These are phyloP conservation scores for Candida broadrunensis DNA, from an alignment of 805 yeast genomes.

Conservation along the genomic window DNA sequence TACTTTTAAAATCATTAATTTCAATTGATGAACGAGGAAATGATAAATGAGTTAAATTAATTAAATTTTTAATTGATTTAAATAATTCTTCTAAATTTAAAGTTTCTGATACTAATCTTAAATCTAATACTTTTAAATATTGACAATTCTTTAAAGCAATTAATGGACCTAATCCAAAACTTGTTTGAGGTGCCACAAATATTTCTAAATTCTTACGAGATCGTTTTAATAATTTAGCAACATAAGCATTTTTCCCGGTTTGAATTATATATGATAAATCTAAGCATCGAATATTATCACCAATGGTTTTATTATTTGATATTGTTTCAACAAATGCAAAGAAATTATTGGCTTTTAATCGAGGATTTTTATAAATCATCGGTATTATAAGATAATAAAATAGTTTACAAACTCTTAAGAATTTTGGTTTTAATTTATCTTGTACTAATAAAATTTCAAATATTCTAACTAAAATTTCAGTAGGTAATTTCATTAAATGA, in stretches of 20 bases:
- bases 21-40: constrained; percentile 86
- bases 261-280: constrained; percentile 82
- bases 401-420: constrained; percentile 56
- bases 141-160: constrained; percentile 73
- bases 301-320: constrained; percentile 47
- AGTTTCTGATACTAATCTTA: constrained; percentile 58
- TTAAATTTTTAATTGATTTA: constrained; percentile 62
- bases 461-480: constrained; percentile 31
- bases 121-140: constrained; percentile 5
- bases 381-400: constrained; percentile 65
- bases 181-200: constrained; percentile 90
- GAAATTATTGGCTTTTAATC: constrained; percentile 65
- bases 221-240: constrained; percentile 77
- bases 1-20: constrained; percentile 54
- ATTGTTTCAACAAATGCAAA: constrained; percentile 68
- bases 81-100: constrained; percentile 81
- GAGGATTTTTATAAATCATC: constrained; percentile 62
- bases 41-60: constrained; percentile 66
- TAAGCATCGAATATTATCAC: constrained; percentile 58
- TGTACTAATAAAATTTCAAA: constrained; percentile 25
- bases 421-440: constrained; percentile 42
- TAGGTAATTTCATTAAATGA: constrained; percentile 26
- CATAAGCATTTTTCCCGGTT: constrained; percentile 86
- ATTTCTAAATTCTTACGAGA: constrained; percentile 62
- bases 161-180: constrained; percentile 89